Evolutionary conservation across 768 basidiomycete species (phyloP).

Genomic region (Termitomyces sp.): DNA sequence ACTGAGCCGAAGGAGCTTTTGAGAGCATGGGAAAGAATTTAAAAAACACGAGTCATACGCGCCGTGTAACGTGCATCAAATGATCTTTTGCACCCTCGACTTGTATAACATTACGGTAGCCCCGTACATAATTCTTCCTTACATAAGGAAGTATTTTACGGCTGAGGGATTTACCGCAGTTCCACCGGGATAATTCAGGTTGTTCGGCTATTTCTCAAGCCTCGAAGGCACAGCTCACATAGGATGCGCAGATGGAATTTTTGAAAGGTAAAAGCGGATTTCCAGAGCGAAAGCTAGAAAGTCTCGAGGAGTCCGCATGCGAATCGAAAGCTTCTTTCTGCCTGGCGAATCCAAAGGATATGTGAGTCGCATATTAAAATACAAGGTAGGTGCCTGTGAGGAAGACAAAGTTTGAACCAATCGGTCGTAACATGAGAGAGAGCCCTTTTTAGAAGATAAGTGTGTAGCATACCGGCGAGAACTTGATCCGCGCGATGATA

Average conservation of each 20-base stretch:
- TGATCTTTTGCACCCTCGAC: background rate
- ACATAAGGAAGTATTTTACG: background rate
- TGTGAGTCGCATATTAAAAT: background rate
- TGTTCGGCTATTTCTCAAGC: background rate
- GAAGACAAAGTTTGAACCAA: background rate
- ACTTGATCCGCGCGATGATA: background rate
- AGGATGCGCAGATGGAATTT: background rate
- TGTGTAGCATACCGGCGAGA: background rate
- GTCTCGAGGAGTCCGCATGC: background rate
- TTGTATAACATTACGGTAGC: background rate
- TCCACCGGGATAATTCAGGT: too few species aligned
- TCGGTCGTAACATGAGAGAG: background rate
- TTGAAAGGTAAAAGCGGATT: background rate
- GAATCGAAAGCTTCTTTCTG: background rate
- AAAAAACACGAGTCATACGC: background rate
- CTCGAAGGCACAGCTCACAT: background rate
- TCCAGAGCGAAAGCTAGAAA: background rate
- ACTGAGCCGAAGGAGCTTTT: slow-evolving; percentile 6
- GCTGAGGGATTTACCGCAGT: background rate
- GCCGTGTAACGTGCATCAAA: background rate
- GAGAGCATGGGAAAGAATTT: slow-evolving; percentile 10
- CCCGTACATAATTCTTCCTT: background rate
- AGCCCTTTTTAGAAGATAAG: too few species aligned
- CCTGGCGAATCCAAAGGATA: background rate
- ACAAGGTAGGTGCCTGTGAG: background rate